Percentiles rank a stretch among this genome's conserved stretches.
These are phyloP conservation scores for Scutellaria barbata DNA, from an alignment of 257 asterid species.

Conservation along the genomic window DNA sequence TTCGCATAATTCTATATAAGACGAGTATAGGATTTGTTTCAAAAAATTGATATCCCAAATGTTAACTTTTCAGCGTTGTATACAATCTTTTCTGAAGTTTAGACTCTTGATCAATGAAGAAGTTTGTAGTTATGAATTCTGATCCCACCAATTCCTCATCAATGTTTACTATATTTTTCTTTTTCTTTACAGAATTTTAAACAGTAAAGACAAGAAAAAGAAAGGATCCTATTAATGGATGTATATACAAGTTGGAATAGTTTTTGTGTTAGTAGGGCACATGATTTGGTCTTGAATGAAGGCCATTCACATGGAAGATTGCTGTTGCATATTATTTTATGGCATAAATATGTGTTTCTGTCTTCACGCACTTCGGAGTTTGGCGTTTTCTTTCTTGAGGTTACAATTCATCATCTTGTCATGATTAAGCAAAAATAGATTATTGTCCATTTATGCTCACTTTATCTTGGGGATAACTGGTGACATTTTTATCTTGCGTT, in stretches of 20 bases:
- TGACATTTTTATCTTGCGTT: too few relatives aligned
- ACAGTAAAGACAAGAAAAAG: too few relatives aligned
- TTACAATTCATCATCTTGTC: background rate
- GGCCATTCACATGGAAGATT: constrained; percentile 32
- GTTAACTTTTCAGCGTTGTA: too few relatives aligned
- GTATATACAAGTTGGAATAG: background rate
- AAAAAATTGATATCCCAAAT: too few relatives aligned
- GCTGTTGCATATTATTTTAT: background rate
- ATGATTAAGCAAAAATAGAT: background rate
- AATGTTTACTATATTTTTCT: background rate
- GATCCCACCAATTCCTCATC: background rate
- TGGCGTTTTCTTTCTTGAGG: constrained; percentile 18
- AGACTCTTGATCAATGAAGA: background rate
- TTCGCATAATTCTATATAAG: too few relatives aligned
- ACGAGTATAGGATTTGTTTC: background rate
- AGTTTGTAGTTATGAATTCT: background rate
- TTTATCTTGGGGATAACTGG: too few relatives aligned
- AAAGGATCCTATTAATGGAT: background rate
- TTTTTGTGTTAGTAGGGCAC: background rate
- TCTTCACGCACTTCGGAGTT: background rate
- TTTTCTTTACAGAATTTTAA: background rate
- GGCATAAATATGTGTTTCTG: background rate
- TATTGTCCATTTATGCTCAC: too few relatives aligned
- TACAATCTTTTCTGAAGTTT: background rate
- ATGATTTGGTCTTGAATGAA: background rate